Percentiles rank a stretch among this genome's conserved stretches.
Evolutionary conservation across 768 basidiomycete genomes (phyloP).

Genomic region (Mycena vitilis): DNA sequence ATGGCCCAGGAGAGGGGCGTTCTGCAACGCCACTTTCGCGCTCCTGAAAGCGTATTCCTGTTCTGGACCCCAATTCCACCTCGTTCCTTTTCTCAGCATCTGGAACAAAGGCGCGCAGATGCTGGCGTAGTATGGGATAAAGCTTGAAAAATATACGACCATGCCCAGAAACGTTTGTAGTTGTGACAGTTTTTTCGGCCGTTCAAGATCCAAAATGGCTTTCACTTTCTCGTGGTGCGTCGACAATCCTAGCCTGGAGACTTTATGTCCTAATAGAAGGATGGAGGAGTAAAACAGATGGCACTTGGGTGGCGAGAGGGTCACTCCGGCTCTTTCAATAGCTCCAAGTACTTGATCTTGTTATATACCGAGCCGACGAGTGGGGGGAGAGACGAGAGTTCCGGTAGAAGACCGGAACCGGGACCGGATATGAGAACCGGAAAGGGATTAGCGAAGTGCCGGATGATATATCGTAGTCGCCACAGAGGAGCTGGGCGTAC

Average conservation of each 20-base stretch:
- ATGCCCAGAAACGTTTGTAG: background rate
- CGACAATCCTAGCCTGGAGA: background rate
- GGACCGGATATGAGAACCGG: too few relatives aligned
- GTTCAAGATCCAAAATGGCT: background rate
- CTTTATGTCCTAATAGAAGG: background rate
- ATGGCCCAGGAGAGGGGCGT: slow-evolving; percentile 8
- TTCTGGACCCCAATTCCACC: background rate
- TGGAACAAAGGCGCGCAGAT: background rate
- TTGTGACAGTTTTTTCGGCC: background rate
- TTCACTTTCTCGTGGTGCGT: background rate
- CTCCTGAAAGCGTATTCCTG: background rate
- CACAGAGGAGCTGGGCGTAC: too few relatives aligned
- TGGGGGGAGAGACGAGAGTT: too few relatives aligned
- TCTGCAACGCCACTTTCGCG: background rate
- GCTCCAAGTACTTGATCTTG: background rate
- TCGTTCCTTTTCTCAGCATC: background rate
- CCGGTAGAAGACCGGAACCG: too few relatives aligned
- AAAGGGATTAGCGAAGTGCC: too few relatives aligned
- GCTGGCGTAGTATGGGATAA: background rate
- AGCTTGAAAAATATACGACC: background rate
- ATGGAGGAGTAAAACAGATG: background rate
- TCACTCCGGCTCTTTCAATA: background rate
- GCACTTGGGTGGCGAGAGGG: background rate
- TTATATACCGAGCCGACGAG: too few relatives aligned
- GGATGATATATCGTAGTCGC: too few relatives aligned